A percentile compares a stretch with the other conserved stretches of the same genome.
Conservation (phyloP, 805 yeast species). For the Suhomyces vadensis region DNA sequence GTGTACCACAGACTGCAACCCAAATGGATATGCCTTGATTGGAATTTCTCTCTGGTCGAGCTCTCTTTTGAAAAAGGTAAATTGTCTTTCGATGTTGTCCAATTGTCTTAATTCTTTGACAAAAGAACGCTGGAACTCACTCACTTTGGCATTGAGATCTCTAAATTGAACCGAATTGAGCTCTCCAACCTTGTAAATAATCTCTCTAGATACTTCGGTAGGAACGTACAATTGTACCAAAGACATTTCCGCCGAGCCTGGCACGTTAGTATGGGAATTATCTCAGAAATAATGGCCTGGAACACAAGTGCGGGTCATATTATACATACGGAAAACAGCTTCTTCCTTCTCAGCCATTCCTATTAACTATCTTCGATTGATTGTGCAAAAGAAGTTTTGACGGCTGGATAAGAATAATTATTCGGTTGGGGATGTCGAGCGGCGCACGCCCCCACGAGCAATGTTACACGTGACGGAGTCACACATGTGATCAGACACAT, state of each 20-base stretch:
- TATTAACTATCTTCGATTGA: not conserved
- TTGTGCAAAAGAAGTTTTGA: not conserved
- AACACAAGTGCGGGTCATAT: too few species aligned
- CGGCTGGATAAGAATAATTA: not conserved
- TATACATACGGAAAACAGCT: conserved; percentile 46
- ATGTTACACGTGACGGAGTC: too few species aligned
- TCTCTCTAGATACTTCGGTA: conserved; percentile 83
- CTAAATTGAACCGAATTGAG: conserved; percentile 84
- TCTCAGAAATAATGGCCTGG: too few species aligned
- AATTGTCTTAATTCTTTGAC: conserved; percentile 82
- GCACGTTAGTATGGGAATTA: conserved; percentile 11
- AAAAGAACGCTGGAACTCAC: conserved; percentile 85
- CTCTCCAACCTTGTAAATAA: conserved; percentile 84
- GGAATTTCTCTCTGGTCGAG: conserved; percentile 51
- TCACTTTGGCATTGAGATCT: conserved; percentile 75
- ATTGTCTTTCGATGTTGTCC: conserved; percentile 88
- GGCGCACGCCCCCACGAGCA: too few species aligned
- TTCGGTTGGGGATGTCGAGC: conserved; percentile 1
- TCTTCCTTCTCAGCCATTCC: conserved; percentile 39
- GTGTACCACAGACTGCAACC: conserved; percentile 26
- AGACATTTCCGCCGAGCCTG: conserved; percentile 95
- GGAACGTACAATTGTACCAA: conserved; percentile 90
- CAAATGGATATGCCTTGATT: conserved; percentile 37
- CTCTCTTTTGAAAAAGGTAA: conserved; percentile 43
- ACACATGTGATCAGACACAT: too few species aligned